Evolutionary conservation across 169 alveolate genomes (phyloP).

Genomic region (Eimeria tenella): DNA sequence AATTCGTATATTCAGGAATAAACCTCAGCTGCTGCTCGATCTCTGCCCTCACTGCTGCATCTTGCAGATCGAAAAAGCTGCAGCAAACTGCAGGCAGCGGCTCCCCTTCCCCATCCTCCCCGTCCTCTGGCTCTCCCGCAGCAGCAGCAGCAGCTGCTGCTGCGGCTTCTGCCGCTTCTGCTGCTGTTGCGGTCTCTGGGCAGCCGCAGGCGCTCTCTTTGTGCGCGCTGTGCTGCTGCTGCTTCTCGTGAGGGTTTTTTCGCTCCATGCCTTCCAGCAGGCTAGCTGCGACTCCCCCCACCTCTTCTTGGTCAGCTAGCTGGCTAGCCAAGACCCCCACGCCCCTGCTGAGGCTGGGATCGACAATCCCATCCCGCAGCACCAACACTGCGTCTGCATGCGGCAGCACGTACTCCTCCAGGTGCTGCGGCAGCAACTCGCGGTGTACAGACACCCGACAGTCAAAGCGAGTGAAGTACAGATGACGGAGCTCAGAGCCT

Average conservation of each 20-base stretch:
- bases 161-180: background rate
- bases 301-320: slow-evolving; percentile 49
- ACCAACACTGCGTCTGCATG: slow-evolving; percentile 64
- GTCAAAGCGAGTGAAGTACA: slow-evolving; percentile 1
- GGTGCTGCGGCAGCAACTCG: slow-evolving; percentile 5
- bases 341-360: slow-evolving; percentile 38
- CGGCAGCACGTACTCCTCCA: slow-evolving; percentile 49
- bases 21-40: slow-evolving; percentile 80
- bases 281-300: slow-evolving; percentile 56
- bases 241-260: background rate
- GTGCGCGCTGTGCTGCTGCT: background rate
- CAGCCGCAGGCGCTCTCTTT: background rate
- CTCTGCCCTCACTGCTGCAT: slow-evolving; percentile 78
- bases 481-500: background rate
- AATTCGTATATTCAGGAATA: slow-evolving; percentile 85
- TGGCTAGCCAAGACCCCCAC: slow-evolving; percentile 1
- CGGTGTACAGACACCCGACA: background rate
- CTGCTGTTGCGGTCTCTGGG: background rate
- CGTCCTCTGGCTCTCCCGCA: slow-evolving; percentile 7
- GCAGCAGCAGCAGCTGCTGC: background rate
- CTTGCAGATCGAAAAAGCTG: slow-evolving; percentile 80
- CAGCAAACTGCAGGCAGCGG: background rate
- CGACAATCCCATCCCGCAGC: slow-evolving; percentile 76
- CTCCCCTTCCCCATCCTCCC: slow-evolving; percentile 75
- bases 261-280: slow-evolving; percentile 19